These are phyloP conservation scores for Asterella californica DNA, from an alignment of 225 moss, liverwort and hornwort genomes.

Conservation along the genomic window DNA sequence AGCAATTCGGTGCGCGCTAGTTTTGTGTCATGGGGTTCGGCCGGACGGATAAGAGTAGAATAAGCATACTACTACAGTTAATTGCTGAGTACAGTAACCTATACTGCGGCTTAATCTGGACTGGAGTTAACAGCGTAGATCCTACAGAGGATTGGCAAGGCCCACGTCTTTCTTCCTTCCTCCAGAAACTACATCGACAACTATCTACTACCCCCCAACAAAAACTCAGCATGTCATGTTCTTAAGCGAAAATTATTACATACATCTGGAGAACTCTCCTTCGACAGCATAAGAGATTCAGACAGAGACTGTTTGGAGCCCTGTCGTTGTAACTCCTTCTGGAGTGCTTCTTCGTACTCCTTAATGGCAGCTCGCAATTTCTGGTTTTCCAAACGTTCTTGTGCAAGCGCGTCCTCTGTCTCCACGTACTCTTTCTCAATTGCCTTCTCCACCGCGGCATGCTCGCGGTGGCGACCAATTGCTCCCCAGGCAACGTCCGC, in stretches of 20 bases:
- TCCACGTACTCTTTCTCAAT: slow-evolving; percentile 15
- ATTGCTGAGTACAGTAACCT: no score
- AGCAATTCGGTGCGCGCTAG: background rate
- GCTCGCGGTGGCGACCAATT: slow-evolving; percentile 35
- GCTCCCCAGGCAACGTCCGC: slow-evolving; percentile 46
- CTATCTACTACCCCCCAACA: background rate
- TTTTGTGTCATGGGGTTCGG: background rate
- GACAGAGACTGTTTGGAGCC: slow-evolving; percentile 32
- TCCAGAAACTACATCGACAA: background rate
- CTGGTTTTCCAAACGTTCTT: slow-evolving; percentile 37
- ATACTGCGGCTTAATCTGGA: no score
- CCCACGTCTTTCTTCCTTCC: background rate
- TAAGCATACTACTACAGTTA: background rate
- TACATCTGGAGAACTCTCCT: slow-evolving; percentile 32
- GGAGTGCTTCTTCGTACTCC: slow-evolving; percentile 32
- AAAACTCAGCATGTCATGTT: background rate
- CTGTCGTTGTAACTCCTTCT: slow-evolving; percentile 35
- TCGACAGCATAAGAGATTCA: slow-evolving; percentile 25
- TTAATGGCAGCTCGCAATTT: slow-evolving; percentile 31
- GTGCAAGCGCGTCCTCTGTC: slow-evolving; percentile 32
- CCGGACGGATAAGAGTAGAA: background rate
- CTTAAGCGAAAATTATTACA: background rate
- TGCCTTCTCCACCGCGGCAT: slow-evolving; percentile 19
- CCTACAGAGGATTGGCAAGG: background rate
- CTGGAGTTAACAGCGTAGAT: background rate